Conservation (phyloP, 2,329 filamentous ascomycete species). For the Microdochium trichocladiopsis region DNA sequence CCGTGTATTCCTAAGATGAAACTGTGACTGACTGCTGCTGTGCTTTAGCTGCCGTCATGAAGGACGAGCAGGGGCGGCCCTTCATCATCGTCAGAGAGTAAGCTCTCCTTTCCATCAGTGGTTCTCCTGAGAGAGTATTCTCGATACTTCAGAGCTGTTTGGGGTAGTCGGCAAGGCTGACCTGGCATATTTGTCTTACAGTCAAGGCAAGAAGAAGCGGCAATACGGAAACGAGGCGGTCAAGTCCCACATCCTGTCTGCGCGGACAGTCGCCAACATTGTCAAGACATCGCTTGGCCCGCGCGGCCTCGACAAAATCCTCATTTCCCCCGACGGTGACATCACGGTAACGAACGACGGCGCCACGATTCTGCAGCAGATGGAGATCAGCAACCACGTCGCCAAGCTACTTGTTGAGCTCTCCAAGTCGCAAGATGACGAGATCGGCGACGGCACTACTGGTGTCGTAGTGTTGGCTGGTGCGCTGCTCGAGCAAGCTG, state of each 20-base stretch:
- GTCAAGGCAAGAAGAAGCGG: constrained; percentile 96
- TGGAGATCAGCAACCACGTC: constrained; percentile 98
- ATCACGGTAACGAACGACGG: constrained; percentile 99
- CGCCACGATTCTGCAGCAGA: constrained; percentile 93
- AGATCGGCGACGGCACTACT: constrained; percentile 97
- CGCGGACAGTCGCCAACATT: constrained; percentile 91
- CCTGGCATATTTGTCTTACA: constrained; percentile 28
- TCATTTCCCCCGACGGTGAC: constrained; percentile 97
- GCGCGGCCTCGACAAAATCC: constrained; percentile 95
- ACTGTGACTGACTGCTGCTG: constrained; percentile 10
- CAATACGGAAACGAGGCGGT: constrained; percentile 95
- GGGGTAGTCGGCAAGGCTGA: too few relatives aligned
- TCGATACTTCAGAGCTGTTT: too few relatives aligned
- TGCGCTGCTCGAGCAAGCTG: constrained; percentile 90
- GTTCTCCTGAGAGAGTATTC: constrained; percentile 12
- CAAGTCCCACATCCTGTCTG: constrained; percentile 96
- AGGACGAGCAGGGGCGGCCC: constrained; percentile 93
- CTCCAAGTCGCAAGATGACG: constrained; percentile 97
- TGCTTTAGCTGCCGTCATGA: constrained; percentile 63
- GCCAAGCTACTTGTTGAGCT: constrained; percentile 95
- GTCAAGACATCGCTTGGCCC: constrained; percentile 96
- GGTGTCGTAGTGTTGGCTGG: constrained; percentile 95
- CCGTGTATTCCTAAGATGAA: not conserved
- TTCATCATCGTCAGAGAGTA: constrained; percentile 99
- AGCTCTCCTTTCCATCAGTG: constrained; percentile 26